Conservation (phyloP, 2,329 filamentous ascomycete genomes). For the Neodidymelliopsis sp. region DNA sequence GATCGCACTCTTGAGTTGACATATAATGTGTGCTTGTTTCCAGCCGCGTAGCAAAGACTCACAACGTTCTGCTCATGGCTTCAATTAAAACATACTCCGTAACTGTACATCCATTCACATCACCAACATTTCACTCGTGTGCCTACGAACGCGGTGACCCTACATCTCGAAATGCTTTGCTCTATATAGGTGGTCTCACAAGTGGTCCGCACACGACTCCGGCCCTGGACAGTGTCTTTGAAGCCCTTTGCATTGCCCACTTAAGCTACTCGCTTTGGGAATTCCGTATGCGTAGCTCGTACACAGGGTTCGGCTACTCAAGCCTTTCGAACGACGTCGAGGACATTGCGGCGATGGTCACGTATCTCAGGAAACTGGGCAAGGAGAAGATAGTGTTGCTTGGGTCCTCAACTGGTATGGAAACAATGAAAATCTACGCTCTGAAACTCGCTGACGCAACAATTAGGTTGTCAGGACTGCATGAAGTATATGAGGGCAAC, state of each 20-base stretch:
- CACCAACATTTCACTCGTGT: conserved; percentile 12
- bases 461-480: background rate
- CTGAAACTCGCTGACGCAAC: too few species aligned
- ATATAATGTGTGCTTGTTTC: background rate
- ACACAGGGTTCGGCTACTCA: conserved; percentile 28
- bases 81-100: conserved; percentile 1
- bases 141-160: conserved; percentile 24
- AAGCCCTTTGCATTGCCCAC: background rate
- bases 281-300: conserved; percentile 30
- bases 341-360: conserved; percentile 23
- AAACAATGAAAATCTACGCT: too few species aligned
- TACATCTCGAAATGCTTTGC: conserved; percentile 17
- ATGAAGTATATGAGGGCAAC: background rate
- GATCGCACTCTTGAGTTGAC: background rate
- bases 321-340: conserved; percentile 26
- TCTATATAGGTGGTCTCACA: conserved; percentile 28
- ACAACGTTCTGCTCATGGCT: background rate
- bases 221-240: conserved; percentile 3
- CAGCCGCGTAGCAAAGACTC: background rate
- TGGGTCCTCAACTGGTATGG: conserved; percentile 19
- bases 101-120: conserved; percentile 22
- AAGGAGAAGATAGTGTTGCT: conserved; percentile 17
- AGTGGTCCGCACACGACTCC: conserved; percentile 23
- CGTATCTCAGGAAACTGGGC: conserved; percentile 15
- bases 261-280: conserved; percentile 24